Evolutionary conservation across 768 basidiomycete genomes (phyloP).

Genomic region (Tremella mesenterica): DNA sequence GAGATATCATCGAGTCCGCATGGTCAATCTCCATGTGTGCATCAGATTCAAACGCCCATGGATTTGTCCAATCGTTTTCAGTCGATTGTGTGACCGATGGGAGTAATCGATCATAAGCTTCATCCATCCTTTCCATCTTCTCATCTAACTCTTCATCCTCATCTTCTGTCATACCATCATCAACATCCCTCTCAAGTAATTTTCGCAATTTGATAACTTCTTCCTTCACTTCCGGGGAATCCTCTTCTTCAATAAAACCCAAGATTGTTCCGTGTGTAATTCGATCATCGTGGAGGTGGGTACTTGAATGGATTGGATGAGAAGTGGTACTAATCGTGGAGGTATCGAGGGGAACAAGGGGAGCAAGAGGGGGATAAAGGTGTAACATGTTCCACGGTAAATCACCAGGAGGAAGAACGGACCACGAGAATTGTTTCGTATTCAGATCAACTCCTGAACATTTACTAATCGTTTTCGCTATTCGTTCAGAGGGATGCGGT

Average conservation of each 20-base stretch:
- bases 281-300: not conserved
- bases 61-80: too few relatives aligned
- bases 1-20: too few relatives aligned
- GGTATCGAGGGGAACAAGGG: not conserved
- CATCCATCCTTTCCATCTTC: constrained; percentile 9
- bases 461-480: too few relatives aligned
- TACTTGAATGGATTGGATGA: not conserved
- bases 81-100: too few relatives aligned
- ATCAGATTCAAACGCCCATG: too few relatives aligned
- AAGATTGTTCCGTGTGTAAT: not conserved
- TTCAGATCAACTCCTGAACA: not conserved
- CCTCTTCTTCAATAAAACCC: too few relatives aligned
- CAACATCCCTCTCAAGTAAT: too few relatives aligned
- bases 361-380: too few relatives aligned
- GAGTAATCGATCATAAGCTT: constrained; percentile 5
- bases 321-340: not conserved
- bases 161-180: too few relatives aligned
- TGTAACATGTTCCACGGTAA: not conserved
- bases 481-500: too few relatives aligned
- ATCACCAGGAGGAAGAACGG: not conserved
- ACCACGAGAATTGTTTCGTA: not conserved
- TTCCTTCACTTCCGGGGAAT: not conserved
- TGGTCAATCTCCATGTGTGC: too few relatives aligned
- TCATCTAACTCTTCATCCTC: constrained; percentile 11
- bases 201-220: too few relatives aligned